phyloP scores from a whole-genome alignment of 2,329 filamentous ascomycete genomes.

The Fusarium sp. region DNA sequence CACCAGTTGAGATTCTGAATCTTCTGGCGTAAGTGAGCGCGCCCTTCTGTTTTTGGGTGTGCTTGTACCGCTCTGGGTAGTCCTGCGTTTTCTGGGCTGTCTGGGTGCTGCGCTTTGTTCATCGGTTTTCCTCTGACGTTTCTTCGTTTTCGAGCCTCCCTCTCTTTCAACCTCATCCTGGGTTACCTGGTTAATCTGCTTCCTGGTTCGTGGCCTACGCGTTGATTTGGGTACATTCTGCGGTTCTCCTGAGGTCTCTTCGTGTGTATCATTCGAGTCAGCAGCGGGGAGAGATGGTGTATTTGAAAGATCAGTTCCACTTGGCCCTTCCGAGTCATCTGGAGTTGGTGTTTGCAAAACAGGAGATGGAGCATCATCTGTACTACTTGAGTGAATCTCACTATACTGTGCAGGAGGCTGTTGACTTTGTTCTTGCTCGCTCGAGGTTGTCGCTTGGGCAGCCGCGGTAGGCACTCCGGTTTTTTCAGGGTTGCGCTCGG shows the following conservation, averaged over 20 bases:
- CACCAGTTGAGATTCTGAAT: constrained; percentile 70
- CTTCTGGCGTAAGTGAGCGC: constrained; percentile 68
- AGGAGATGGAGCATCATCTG: not conserved
- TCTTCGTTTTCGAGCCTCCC: constrained; percentile 42
- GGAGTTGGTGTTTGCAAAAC: constrained; percentile 22
- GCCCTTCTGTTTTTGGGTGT: constrained; percentile 48
- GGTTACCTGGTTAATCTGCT: constrained; percentile 12
- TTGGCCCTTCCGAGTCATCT: constrained; percentile 23
- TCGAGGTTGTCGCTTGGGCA: constrained; percentile 5
- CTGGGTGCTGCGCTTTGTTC: constrained; percentile 32
- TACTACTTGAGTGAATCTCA: not conserved
- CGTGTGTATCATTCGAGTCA: constrained; percentile 12
- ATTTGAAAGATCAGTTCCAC: constrained; percentile 21
- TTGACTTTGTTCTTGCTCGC: constrained; percentile 11
- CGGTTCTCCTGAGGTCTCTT: constrained; percentile 12
- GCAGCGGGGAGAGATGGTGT: constrained; percentile 14
- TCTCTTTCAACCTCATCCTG: constrained; percentile 31
- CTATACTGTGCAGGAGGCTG: not conserved
- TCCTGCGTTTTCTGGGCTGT: constrained; percentile 44
- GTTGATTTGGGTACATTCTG: constrained; percentile 10
- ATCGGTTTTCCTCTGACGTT: constrained; percentile 47
- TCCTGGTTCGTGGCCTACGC: constrained; percentile 33
- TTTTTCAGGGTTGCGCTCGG: not conserved
- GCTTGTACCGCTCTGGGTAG: constrained; percentile 38
- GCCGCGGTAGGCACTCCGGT: not conserved